Evolutionary conservation across 345 rosid species (phyloP).

Genomic region (Brassica juncea): DNA sequence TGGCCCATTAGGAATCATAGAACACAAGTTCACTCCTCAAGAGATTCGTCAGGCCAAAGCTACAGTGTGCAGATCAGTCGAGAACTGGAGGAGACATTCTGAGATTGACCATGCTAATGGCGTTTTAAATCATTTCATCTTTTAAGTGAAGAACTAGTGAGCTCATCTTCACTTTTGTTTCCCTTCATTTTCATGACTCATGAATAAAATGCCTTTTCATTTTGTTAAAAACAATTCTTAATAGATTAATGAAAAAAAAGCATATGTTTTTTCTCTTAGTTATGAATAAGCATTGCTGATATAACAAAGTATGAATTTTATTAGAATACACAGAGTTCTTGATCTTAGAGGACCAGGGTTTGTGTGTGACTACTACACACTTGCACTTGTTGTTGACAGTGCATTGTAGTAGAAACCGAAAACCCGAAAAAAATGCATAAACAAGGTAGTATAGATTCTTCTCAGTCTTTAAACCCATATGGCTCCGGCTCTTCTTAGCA

Average conservation of each 20-base stretch:
- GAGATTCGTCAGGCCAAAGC: constrained; percentile 70
- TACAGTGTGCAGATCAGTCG: constrained; percentile 60
- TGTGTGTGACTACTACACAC: constrained; percentile 11
- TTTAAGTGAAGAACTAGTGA: constrained; percentile 36
- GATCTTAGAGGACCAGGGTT: constrained; percentile 6
- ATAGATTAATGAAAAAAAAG: not conserved
- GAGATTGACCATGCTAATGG: constrained; percentile 49
- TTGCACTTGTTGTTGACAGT: constrained; percentile 32
- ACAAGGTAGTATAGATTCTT: not conserved
- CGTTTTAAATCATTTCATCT: constrained; percentile 56
- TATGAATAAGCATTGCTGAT: constrained; percentile 14
- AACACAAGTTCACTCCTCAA: constrained; percentile 77
- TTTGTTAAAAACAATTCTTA: constrained; percentile 5
- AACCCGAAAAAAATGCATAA: constrained; percentile 1
- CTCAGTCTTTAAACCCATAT: constrained; percentile 36
- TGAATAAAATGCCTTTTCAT: not conserved
- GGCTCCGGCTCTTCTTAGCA: constrained; percentile 47
- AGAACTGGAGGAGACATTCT: constrained; percentile 67
- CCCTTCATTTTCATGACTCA: too few relatives aligned
- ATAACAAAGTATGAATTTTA: constrained; percentile 12
- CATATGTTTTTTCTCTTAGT: constrained; percentile 4
- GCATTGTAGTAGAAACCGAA: constrained; percentile 25
- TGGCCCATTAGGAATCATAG: constrained; percentile 81
- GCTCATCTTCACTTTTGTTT: not conserved
- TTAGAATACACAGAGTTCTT: not conserved